A percentile compares a stretch with the other conserved stretches of the same genome.
These are phyloP conservation scores for Corrigiola litoralis DNA, from an alignment of 179 eudicot species.

Conservation along the genomic window DNA sequence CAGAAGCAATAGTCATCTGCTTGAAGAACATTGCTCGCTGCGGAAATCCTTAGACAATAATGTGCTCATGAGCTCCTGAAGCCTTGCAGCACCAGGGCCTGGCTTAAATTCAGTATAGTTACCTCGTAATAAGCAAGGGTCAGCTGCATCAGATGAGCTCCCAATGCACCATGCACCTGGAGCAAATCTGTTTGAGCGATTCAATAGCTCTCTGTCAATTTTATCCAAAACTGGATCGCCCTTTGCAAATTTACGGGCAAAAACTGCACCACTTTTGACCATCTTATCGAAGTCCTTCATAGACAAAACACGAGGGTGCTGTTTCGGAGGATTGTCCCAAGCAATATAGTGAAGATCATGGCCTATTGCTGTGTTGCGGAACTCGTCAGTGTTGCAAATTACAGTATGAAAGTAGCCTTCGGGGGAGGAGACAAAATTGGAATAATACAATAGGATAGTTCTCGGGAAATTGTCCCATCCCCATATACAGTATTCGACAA, in stretches of 20 bases:
- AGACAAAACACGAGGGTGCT: conserved; percentile 68
- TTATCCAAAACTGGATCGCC: conserved; percentile 65
- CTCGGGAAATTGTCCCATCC: conserved; percentile 88
- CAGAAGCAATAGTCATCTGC: too few relatives aligned
- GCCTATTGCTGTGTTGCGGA: conserved; percentile 45
- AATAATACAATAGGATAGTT: conserved; percentile 64
- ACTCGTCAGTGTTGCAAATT: conserved; percentile 64
- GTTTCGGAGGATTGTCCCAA: conserved; percentile 88
- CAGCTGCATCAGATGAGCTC: conserved; percentile 45
- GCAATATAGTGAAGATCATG: conserved; percentile 88
- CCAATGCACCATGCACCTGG: conserved; percentile 88
- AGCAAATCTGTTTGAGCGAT: conserved; percentile 54
- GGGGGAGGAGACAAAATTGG: conserved; percentile 73
- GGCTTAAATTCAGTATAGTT: conserved; percentile 52
- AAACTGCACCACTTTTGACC: conserved; percentile 71
- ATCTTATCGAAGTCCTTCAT: conserved; percentile 53
- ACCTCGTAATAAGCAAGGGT: conserved; percentile 60
- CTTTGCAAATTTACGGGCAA: conserved; percentile 68
- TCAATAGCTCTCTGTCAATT: conserved; percentile 62
- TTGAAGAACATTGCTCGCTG: conserved; percentile 38
- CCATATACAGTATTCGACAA: conserved; percentile 78
- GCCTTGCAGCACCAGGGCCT: conserved; percentile 58
- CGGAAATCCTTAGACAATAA: conserved; percentile 49
- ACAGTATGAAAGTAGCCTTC: conserved; percentile 80
- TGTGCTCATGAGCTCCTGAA: conserved; percentile 33